Percentiles rank a stretch among this genome's conserved stretches.
Evolutionary conservation across 345 rosid genomes (phyloP).

Genomic region (Populus pruinosa): DNA sequence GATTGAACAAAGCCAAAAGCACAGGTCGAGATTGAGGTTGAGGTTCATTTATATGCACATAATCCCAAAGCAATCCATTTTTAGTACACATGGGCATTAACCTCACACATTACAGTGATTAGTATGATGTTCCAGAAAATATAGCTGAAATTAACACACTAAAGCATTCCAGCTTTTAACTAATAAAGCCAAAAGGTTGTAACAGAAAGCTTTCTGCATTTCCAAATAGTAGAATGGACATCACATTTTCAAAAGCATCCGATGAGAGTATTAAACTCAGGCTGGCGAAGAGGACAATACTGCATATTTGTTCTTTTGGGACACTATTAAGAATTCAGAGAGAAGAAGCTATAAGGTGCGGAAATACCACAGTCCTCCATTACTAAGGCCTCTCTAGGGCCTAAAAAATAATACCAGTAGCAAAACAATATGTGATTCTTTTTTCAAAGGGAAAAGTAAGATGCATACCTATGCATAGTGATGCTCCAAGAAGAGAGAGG

Average conservation of each 20-base stretch:
- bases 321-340: neutral
- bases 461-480: constrained; percentile 71
- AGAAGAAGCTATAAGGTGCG: neutral
- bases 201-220: neutral
- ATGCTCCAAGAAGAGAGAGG: constrained; percentile 90
- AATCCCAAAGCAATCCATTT: neutral
- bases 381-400: neutral
- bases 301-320: neutral
- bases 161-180: neutral
- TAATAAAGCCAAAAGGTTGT: neutral
- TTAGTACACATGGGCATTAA: neutral
- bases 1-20: neutral
- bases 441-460: constrained; percentile 7
- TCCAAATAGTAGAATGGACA: neutral
- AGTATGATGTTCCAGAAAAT: neutral
- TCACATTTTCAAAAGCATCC: neutral
- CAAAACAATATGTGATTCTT: neutral
- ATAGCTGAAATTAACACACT: neutral
- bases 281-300: neutral
- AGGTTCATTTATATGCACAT: neutral
- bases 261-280: neutral
- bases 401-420: neutral
- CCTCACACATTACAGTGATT: neutral
- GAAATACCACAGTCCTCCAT: neutral
- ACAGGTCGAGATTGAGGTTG: neutral